Base-by-base conservation (phyloP, 768 basidiomycete genomes). In the Albatrellus ellisii region DNA sequence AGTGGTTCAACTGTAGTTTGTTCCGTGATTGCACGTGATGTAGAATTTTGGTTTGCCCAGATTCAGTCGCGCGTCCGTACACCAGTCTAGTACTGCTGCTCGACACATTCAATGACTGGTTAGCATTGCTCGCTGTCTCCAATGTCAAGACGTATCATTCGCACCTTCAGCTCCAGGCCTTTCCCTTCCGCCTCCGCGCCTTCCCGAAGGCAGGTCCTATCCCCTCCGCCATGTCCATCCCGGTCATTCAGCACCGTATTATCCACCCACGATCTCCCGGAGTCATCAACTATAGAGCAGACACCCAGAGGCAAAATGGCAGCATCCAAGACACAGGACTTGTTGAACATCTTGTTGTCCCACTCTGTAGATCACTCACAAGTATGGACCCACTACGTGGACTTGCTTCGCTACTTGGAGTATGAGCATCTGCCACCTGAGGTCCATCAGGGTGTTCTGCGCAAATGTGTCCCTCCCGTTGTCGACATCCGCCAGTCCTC, bases 301-400 rank as follows among this genome's bases (percentile, higher is more conserved):
- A 39, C 49, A 22, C 47, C 47, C 33, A 42, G 22, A n/a, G 49
- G 48, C 25, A 40, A 26, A 33, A 33, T 51, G 7, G 32, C 49
- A 14, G 47, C 50, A 15, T 18, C 45, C 10, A 49, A 48, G 38
- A 35, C 39, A 11, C 46, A 45, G 22, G 46, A 50, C 25, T 39
- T 49, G 14, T 1, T 52, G 18, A 43, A 38, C 28, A 42, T 49
- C 33, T 44, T 49, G n/a, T 37, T 38, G 18, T 28, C 34, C 14
- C 46, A 36, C 3, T 33, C 41, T n/a, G 9, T 45, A 7, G 42
- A 51, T 49, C 68, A 72, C 3, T 64, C 70, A 11, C 62, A 64
- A n/a, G 66, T 82, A 17, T 87, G 83, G 84, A 57, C 64, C 22
- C 61, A 64, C 51, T 88, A 88, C 58, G 60, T 65, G 41, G 74